Evolutionary conservation across 768 basidiomycete genomes (phyloP).

Genomic region (Lactifluus pinguis): DNA sequence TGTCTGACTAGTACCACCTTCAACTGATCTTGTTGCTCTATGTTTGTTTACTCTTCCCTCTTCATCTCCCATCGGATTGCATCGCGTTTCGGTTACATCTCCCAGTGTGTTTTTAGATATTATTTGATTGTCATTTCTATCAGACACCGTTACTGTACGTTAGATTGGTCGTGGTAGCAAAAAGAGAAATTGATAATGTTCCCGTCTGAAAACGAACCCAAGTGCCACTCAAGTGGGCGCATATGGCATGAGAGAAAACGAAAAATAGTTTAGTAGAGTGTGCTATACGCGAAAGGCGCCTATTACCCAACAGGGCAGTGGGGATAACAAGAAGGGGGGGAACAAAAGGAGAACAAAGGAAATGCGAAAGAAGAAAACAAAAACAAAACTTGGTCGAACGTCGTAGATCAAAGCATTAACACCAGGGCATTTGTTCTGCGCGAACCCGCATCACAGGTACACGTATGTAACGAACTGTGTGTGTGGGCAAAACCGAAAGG

Average conservation of each 20-base stretch:
- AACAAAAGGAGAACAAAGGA: no score
- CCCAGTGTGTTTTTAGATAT: background rate
- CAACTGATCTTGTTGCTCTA: background rate
- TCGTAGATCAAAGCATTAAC: background rate
- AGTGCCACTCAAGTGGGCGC: slow-evolving; percentile 7
- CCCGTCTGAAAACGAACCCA: slow-evolving; percentile 5
- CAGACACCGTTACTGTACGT: slow-evolving; percentile 10
- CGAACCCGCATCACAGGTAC: slow-evolving; percentile 2
- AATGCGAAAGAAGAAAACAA: background rate
- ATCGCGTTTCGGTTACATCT: background rate
- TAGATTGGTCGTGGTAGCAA: slow-evolving; percentile 12
- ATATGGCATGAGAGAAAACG: background rate
- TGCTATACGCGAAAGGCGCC: background rate
- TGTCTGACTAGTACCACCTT: no score
- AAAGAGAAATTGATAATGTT: background rate
- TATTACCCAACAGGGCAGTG: no score
- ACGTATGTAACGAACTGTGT: slow-evolving; percentile 16
- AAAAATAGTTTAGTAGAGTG: background rate
- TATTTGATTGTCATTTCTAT: slow-evolving; percentile 15
- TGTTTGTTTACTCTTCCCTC: background rate
- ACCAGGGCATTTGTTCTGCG: background rate
- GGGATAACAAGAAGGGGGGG: background rate
- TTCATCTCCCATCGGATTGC: background rate
- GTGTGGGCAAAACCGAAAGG: background rate
- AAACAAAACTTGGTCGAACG: background rate